These are phyloP conservation scores for Dictyostelium discoideum DNA, from an alignment of 78 protist species.

Conservation along the genomic window dicty_2.7 NC_007091.3:2166501-2167000, in stretches of 20 bases:
- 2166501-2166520: conserved; percentile 76
- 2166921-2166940: too few relatives aligned
- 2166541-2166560: not conserved
- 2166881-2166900: too few relatives aligned
- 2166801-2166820: too few relatives aligned
- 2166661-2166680: too few relatives aligned
- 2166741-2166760: not conserved
- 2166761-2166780: not conserved
- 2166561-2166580: not conserved
- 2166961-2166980: too few relatives aligned
- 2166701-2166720: not conserved
- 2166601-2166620: not conserved
- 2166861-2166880: too few relatives aligned
- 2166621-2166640: not conserved
- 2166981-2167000: too few relatives aligned
- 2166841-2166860: too few relatives aligned
- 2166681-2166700: not conserved
- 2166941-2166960: too few relatives aligned
- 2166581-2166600: not conserved
- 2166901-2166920: too few relatives aligned
- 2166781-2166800: not conserved
- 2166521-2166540: conserved; percentile 25
- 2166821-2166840: too few relatives aligned
- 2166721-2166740: not conserved
- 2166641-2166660: not conserved